Evolutionary conservation across 768 basidiomycete genomes (phyloP).

Genomic region (Brasilioporus rufonigricans): DNA sequence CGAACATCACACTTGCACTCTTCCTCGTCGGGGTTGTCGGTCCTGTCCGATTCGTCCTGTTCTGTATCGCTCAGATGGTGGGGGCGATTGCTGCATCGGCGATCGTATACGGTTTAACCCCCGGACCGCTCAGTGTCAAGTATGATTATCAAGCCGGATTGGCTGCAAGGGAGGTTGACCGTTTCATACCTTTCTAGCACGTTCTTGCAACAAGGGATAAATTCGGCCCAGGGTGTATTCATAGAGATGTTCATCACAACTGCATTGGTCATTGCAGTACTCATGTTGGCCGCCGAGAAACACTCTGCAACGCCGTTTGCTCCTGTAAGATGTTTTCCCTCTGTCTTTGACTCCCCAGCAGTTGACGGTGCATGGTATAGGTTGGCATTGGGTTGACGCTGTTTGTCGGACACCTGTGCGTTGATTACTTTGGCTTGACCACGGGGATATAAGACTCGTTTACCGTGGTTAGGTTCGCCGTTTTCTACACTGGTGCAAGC

Average conservation of each 20-base stretch:
- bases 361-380: constrained; percentile 28
- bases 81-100: constrained; percentile 62
- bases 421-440: background rate
- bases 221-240: constrained; percentile 57
- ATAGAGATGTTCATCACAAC: constrained; percentile 72
- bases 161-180: background rate
- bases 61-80: constrained; percentile 57
- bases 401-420: constrained; percentile 60
- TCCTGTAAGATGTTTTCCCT: constrained; percentile 41
- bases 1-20: constrained; percentile 58
- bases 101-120: constrained; percentile 52
- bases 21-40: constrained; percentile 53
- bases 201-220: constrained; percentile 43
- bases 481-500: constrained; percentile 60
- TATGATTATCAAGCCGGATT: constrained; percentile 25
- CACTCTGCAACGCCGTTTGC: constrained; percentile 64
- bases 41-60: constrained; percentile 56
- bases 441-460: background rate
- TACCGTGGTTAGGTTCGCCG: constrained; percentile 44
- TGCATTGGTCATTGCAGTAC: constrained; percentile 56
- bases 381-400: constrained; percentile 65
- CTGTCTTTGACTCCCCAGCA: background rate
- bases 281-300: constrained; percentile 74
- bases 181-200: constrained; percentile 38
- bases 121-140: constrained; percentile 55